Percentiles rank a stretch among this genome's conserved stretches.
These are phyloP conservation scores for Xylaria digitata DNA, from an alignment of 2,329 filamentous ascomycete species.

Conservation along the genomic window DNA sequence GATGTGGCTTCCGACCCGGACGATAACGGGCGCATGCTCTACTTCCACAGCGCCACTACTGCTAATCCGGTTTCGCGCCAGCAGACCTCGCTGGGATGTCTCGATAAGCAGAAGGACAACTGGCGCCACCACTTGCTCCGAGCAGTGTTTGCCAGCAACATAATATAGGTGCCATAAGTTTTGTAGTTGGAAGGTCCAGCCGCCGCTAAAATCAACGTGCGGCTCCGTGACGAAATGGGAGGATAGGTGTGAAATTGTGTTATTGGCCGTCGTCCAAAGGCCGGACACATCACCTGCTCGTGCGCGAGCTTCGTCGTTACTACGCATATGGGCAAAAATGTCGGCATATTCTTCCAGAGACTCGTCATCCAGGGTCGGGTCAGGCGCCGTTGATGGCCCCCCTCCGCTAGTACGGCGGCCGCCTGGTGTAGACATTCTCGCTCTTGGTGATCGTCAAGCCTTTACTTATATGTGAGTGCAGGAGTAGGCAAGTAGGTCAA, in stretches of 20 bases:
- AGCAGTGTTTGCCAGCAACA: constrained; percentile 38
- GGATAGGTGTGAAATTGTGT: constrained; percentile 40
- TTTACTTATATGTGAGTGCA: neutral
- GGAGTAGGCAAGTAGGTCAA: neutral
- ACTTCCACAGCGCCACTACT: constrained; percentile 30
- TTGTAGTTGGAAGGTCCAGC: constrained; percentile 40
- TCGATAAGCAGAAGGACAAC: constrained; percentile 40
- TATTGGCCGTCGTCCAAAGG: constrained; percentile 39
- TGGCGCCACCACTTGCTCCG: constrained; percentile 34
- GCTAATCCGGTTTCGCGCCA: constrained; percentile 31
- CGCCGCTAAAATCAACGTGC: constrained; percentile 39
- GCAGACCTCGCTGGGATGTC: constrained; percentile 38
- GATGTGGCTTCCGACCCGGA: constrained; percentile 31
- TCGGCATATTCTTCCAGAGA: constrained; percentile 36
- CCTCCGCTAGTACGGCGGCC: constrained; percentile 14
- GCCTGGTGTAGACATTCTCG: constrained; percentile 36
- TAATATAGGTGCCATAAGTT: constrained; percentile 44
- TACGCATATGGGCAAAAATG: constrained; percentile 40
- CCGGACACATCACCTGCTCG: constrained; percentile 37
- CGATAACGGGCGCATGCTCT: constrained; percentile 37
- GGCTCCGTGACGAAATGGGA: constrained; percentile 42
- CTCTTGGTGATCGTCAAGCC: constrained; percentile 4
- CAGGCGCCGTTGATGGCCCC: constrained; percentile 17
- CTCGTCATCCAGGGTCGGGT: constrained; percentile 33
- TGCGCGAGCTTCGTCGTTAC: constrained; percentile 37